Evolutionary conservation across 2,329 filamentous ascomycete genomes (phyloP), one percentile per base, ranked within the genome.

Genomic region (Hypoxylon sp.): DNA sequence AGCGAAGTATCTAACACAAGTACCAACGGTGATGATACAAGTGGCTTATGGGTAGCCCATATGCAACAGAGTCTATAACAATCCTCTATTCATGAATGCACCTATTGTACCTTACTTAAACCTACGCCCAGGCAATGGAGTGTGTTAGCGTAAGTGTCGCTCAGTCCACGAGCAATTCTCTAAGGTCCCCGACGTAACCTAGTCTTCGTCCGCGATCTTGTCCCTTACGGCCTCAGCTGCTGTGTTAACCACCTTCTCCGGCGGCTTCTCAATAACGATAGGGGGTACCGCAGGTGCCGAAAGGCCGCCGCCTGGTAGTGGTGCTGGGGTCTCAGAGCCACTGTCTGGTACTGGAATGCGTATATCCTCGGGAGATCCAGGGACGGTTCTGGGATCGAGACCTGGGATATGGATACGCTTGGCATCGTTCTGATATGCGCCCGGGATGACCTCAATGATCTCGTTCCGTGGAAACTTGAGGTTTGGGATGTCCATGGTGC

Each of bases 371-470:
- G 94, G 93, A 1, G 92, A 94, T 55, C 87, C 87, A 1, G 93
- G 92, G 13, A 97, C 88, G 56, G 94, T 90, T 54, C 87, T 85
- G 11, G 87, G 85, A 65, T 89, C 86, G 26, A 89, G 80, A 3
- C 86, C 87, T 4, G 93, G 92, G 70, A 99, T 97, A 74, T 92
- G 90, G 75, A 99, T 94, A 64, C 94, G 90, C 79, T 93, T 96
- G 19, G 95, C 93, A 80, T 96, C 92, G 78, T 99, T 99, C 83
- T 98, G 96, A 81, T 99, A 99, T 33, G 94, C 95, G 17, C 95
- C 94, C 2, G 96, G 97, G 65, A 98, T 97, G 78, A 99, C 98
- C 85, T 99, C 96, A 73, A 99, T 97, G 77, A 99, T 98, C 79
- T 99, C 94, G 78, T 99, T 92, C 47, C 96, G 92, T 3, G 96